Base-by-base conservation (phyloP, 1,284 basidiomycete genomes). In the Ustilago trichophora region DNA sequence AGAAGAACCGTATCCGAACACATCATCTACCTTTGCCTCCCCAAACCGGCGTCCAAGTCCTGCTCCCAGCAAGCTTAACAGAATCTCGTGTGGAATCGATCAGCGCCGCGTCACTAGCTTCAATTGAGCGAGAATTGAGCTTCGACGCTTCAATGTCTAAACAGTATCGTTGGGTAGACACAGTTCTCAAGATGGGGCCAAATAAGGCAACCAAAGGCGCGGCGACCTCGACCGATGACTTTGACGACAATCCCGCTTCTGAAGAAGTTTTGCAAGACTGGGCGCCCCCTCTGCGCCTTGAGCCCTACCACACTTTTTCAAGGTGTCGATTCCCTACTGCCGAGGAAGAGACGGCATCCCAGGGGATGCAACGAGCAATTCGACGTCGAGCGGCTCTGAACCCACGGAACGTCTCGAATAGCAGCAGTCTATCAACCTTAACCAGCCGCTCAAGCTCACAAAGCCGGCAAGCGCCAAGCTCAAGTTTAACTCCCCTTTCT, bases 81-180 rank as follows among this genome's bases (percentile, higher is more conserved):
- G 15, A 46, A 10, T 12, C 31, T 15, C n/a, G 27, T 12, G n/a
- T 38, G 11, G 60, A 63, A 22, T 26, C 18, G 24, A 56, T 63
- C 25, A 25, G 44, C 4, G 15, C 48, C 8, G 12, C 24, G 13
- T 63, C 60, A 19, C 40, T 63, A 6, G 6, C 26, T 10, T 52
- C 43, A 4, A 56, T 63, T 10, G 44, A 56, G 18, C 44, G 41
- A 9, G 60, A 63, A 48, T 56, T 63, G 34, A 13, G 34, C 13
- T 56, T 56, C 29, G 60, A 63, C 26, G 44, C 33, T 13, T 24
- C 40, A 0, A 21, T 52, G 4, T 27, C 31, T 3, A 52, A 48
- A 10, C 53, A 63, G n/a, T 45, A 38, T 21, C 60, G 49, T 0
- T 63, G 53, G 47, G 33, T 44, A 11, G 43, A 56, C n/a, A 32